Base-by-base conservation (phyloP, 2,329 filamentous ascomycete species). In the Aspergillus costaricaensis region DNA sequence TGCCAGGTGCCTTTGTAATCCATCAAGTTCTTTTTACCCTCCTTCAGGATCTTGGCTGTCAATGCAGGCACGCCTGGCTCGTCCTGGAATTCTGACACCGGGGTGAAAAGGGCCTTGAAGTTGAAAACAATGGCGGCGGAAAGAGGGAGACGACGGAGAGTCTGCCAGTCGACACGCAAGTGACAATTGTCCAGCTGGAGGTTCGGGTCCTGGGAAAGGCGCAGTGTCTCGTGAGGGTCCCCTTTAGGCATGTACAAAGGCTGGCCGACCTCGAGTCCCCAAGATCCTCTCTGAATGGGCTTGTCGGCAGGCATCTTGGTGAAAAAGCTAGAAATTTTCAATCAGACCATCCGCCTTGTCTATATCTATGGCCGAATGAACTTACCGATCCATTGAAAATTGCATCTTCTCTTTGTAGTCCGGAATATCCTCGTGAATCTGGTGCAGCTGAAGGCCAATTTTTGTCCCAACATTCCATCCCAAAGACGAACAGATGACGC, bases 351-450 rank as follows among this genome's bases (percentile, higher is more conserved):
- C 32, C 2, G 7, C 27, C 23, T n/a, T 10, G n/a, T 25, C 1
- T 6, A 6, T 5, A 4, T 14, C 12, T 23, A 19, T 6, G 5
- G 21, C 7, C 25, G 19, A 25, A 39, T 10, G 14, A 27, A 70
- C 83, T 54, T 77, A 91, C 85, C 91, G 83, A 69, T 96, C 91
- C 89, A 96, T 93, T 43, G 89, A 92, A 64, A 92, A 90, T 39
- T 89, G 85, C 89, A 96, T 92, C 79, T 93, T 96, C 72, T 91
- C 88, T 66, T 90, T 90, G 74, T 94, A 96, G 68, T 95, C 90
- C 0, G 92, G 91, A 21, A 96, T 89, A 0, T 84, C 82, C 1
- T 77, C 77, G 71, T 96, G 92, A 62, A 96, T 94, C 59, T 87
- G 83, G 10, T 87, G 81, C 14, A 96, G 78, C 21, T 83, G 83